phyloP scores from a whole-genome alignment of 345 rosid species.

The Acer yangbiense region DNA sequence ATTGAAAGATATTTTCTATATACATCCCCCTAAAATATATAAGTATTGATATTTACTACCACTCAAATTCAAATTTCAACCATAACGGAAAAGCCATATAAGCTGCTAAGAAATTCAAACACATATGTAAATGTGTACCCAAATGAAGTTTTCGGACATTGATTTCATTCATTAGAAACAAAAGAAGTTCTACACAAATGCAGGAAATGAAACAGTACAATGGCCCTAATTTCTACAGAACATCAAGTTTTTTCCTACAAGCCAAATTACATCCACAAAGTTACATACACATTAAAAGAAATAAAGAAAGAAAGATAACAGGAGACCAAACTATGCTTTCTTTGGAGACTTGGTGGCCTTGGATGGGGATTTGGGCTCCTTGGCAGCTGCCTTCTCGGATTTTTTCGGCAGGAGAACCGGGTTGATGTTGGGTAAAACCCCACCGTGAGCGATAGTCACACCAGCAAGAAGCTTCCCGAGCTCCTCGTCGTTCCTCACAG shows the following conservation, averaged over 20 bases:
- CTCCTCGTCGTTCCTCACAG: slow-evolving; percentile 76
- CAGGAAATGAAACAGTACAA: not conserved
- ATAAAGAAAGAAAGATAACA: not conserved
- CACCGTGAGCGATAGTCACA: slow-evolving; percentile 83
- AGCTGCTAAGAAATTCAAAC: not conserved
- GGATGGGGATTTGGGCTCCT: slow-evolving; percentile 64
- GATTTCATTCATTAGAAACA: slow-evolving; percentile 7
- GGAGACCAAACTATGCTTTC: slow-evolving; percentile 41
- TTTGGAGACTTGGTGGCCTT: slow-evolving; percentile 74
- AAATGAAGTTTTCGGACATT: not conserved
- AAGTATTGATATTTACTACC: not conserved
- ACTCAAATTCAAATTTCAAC: not conserved
- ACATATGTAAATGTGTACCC: not conserved
- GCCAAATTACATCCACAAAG: slow-evolving; percentile 21
- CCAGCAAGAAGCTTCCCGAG: slow-evolving; percentile 66
- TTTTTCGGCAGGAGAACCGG: slow-evolving; percentile 71
- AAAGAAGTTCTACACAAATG: not conserved
- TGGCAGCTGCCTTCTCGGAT: slow-evolving; percentile 42
- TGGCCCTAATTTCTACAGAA: slow-evolving; percentile 5
- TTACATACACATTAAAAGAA: slow-evolving; percentile 3
- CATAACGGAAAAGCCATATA: not conserved
- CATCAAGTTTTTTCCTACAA: slow-evolving; percentile 11
- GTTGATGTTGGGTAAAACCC: slow-evolving; percentile 73
- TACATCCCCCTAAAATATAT: no score
- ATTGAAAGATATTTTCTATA: no score